Percentiles rank a stretch among this genome's conserved stretches.
phyloP scores from a whole-genome alignment of 2,329 filamentous ascomycete genomes.

The Neonectria magnoliae region DNA sequence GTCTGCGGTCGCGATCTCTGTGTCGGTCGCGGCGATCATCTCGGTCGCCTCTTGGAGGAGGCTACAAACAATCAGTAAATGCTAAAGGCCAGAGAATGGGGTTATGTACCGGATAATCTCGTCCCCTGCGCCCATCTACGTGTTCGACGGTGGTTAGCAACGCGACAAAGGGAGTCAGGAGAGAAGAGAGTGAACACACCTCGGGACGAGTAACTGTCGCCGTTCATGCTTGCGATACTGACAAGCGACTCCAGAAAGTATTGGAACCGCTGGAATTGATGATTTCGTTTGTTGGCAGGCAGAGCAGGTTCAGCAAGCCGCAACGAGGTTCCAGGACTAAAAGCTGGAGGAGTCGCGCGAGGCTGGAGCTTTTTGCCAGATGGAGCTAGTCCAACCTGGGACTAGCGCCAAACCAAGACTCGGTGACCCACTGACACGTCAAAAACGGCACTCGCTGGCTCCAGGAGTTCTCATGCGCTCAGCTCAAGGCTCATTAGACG shows the following conservation, averaged over 20 bases:
- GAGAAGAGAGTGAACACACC: conserved; percentile 60
- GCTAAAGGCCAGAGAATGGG: background rate
- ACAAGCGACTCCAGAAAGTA: conserved; percentile 30
- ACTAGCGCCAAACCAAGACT: conserved; percentile 33
- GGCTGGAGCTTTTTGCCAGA: conserved; percentile 56
- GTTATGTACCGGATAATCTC: conserved; percentile 64
- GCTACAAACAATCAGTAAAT: conserved; percentile 39
- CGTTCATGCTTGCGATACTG: conserved; percentile 73
- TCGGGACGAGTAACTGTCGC: conserved; percentile 82
- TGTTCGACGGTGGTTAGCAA: conserved; percentile 38
- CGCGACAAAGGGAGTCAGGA: conserved; percentile 40
- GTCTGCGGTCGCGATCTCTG: conserved; percentile 63
- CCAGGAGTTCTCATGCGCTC: conserved; percentile 17
- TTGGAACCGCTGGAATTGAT: conserved; percentile 35
- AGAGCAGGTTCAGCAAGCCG: conserved; percentile 41
- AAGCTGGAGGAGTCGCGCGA: conserved; percentile 48
- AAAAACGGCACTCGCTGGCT: conserved; percentile 15
- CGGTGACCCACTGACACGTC: conserved; percentile 14
- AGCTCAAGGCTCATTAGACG: conserved; percentile 21
- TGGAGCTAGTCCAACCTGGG: conserved; percentile 41
- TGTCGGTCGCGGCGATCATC: conserved; percentile 47
- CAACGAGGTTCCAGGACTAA: conserved; percentile 42
- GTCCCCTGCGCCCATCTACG: conserved; percentile 61
- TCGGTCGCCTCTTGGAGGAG: conserved; percentile 38
- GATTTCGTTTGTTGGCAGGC: conserved; percentile 34